Evolutionary conservation across 2,329 filamentous ascomycete genomes (phyloP), one percentile per base, ranked within the genome.

Genomic region (Colletotrichum caudatum): DNA sequence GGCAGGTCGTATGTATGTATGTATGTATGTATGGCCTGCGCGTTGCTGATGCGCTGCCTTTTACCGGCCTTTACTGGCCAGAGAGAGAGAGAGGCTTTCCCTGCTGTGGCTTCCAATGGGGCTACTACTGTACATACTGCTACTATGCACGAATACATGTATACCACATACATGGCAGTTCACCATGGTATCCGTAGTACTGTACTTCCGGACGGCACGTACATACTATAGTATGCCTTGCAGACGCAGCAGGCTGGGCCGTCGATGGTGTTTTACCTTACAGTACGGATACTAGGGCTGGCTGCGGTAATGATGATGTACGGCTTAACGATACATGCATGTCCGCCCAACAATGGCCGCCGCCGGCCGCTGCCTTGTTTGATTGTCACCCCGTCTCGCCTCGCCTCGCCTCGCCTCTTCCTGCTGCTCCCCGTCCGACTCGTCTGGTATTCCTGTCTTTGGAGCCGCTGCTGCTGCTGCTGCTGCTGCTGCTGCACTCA

Each of bases 341-440:
- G 58, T 20, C 44, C 46, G 44, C 58, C 29, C 50, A 29, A 33
- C 46, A 58, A 62, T 59, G 51, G 58, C 69, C 57, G 33, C n/a
- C 33, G 6, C 6, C 44, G 44, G 60, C 5, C 14, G 2, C 18
- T 14, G 46, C 5, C 12, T n/a, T 54, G 35, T 64, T 50, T 53
- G 60, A 23, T 54, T 60, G 44, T 41, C 41, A 26, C 12, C 33
- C 29, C 29, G 44, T 18, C 41, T 44, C 11, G 44, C 46, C 33
- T 48, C 16, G 12, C 33, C 29, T 33, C 29, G 44, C 16, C 41
- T 44, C 11, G 44, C 46, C 33, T 48, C 16, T 29, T 50, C 41
- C 59, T 66, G 67, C 63, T 59, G 64, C 23, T 41, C 58, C 39
- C 62, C 62, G 67, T 66, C 62, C 60, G 41, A 57, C 59, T 64